phyloP scores from a whole-genome alignment of 2,329 filamentous ascomycete genomes.

The Diaporthe velutina region DNA sequence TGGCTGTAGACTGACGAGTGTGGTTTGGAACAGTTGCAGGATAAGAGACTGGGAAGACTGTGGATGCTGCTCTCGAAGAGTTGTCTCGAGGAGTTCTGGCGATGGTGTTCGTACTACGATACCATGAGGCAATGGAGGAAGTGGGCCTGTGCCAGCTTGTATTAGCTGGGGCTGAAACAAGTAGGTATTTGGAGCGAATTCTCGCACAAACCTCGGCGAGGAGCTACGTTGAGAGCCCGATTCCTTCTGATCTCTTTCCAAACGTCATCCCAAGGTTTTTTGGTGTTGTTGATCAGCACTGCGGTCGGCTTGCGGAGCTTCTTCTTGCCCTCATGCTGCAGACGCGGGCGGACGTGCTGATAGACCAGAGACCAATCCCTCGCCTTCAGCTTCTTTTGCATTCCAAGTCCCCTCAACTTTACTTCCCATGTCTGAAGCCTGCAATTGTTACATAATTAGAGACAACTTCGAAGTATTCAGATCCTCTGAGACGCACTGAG shows the following conservation, averaged over 20 bases:
- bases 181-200: fast-evolving
- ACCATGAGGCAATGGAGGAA: background rate
- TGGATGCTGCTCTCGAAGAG: fast-evolving
- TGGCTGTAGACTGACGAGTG: background rate
- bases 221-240: background rate
- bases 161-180: background rate
- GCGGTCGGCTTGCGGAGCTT: background rate
- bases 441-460: background rate
- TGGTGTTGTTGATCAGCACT: background rate
- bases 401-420: background rate
- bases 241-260: conserved; percentile 11
- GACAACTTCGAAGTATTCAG: no score
- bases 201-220: background rate
- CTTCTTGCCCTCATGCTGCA: background rate
- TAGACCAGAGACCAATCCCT: conserved; percentile 1
- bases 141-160: background rate
- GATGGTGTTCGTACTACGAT: conserved; percentile 13
- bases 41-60: background rate
- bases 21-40: background rate
- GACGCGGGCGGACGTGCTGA: background rate
- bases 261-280: background rate
- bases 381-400: conserved; percentile 2
- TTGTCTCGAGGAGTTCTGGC: background rate
- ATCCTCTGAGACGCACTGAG: background rate
- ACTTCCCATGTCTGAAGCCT: background rate